A percentile compares a stretch with the other conserved stretches of the same genome.
Conservation (phyloP, 768 basidiomycete species). For the Boletus coccyginus region DNA sequence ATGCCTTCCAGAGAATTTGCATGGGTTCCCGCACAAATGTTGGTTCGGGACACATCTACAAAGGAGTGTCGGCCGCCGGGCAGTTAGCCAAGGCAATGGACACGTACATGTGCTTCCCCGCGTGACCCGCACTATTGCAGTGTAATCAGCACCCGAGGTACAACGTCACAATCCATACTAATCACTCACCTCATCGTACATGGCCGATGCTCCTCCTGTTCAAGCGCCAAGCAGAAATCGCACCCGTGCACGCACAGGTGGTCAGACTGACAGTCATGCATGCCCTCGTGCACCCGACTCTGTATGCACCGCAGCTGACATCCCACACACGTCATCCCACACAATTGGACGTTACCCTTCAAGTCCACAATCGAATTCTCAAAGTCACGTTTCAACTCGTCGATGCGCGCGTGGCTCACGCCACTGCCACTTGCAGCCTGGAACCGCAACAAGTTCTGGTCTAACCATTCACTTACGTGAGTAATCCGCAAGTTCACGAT, state of each 20-base stretch:
- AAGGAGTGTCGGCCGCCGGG: neutral
- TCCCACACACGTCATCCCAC: conserved; percentile 42
- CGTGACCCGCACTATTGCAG: conserved; percentile 51
- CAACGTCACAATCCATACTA: neutral
- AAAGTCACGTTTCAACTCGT: conserved; percentile 42
- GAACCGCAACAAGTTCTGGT: conserved; percentile 48
- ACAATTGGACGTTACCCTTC: conserved; percentile 45
- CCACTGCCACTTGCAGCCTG: conserved; percentile 14
- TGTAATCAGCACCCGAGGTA: neutral
- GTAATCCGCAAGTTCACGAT: conserved; percentile 43
- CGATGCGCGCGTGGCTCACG: conserved; percentile 40
- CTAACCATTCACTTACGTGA: conserved; percentile 52
- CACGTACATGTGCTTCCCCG: conserved; percentile 52
- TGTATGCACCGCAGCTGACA: conserved; percentile 52
- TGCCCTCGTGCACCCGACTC: conserved; percentile 41
- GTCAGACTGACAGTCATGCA: conserved; percentile 49
- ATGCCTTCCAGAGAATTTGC: conserved; percentile 41
- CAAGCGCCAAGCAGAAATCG: conserved; percentile 33
- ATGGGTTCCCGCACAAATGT: conserved; percentile 56
- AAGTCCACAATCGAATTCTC: conserved; percentile 45
- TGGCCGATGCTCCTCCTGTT: conserved; percentile 29
- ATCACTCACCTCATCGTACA: conserved; percentile 49
- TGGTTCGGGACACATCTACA: conserved; percentile 49
- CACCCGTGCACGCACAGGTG: conserved; percentile 48
- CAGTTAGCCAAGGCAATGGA: neutral